Base-by-base conservation (phyloP, 1,284 basidiomycete genomes). In the Trichosporon coremiiforme region DNA sequence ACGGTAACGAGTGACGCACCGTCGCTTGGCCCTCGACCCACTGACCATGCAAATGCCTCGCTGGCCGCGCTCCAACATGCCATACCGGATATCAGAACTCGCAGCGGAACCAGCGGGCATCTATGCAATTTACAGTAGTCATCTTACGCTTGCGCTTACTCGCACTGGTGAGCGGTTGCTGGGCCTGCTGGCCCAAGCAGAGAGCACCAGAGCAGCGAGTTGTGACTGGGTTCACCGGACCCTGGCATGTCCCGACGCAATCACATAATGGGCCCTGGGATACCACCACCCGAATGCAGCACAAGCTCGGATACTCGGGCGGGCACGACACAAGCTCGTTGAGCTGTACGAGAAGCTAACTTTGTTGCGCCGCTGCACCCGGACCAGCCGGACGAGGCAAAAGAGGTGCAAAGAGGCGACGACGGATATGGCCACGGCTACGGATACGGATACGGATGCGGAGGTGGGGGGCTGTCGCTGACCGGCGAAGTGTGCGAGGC, bases 181-280 rank as follows among this genome's bases (percentile, higher is more conserved):
- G 36, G 36, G 25, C 25, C 25, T 25, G 25, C 25, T 25, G 25
- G 25, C 25, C 25, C 25, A 25, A 25, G 25, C 25, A 25, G 25
- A 25, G 25, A 25, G 25, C 25, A 25, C 25, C 15, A 9, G 17
- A 45, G 41, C 25, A 25, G 25, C 25, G 25, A 25, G 6, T 2
- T n/a, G 20, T 53, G 50, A 53, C 20, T 53, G 50, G 50, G 50
- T 53, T 53, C 20, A 25, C 50, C 8, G 50, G 50, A 53, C 50
- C 50, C 50, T 53, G 50, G 50, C 50, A 53, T 9, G 50, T 53
- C 50, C 50, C 50, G 50, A 53, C 20, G 9, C 9, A 47, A 53
- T 53, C 50, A 53, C 50, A 53, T 53, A 53, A 53, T 22, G 50
- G 50, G 50, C 50, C 50, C 50, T 53, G 50, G 50, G 50, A 53